These are phyloP conservation scores for Arabidopsis suecica DNA, from an alignment of 345 rosid species.

Conservation along the genomic window DNA sequence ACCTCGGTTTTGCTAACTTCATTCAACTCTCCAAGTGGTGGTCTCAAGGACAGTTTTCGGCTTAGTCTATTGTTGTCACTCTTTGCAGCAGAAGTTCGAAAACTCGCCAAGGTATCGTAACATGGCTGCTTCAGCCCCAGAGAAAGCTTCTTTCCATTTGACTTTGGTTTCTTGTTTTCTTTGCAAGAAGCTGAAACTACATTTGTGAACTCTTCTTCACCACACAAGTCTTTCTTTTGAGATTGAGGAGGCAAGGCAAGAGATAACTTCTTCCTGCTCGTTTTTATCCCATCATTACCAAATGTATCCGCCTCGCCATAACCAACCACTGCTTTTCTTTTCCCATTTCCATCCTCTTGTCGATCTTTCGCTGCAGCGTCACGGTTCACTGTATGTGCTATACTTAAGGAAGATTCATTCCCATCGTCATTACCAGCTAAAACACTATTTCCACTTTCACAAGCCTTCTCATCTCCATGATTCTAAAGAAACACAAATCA, in stretches of 20 bases:
- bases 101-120: conserved; percentile 39
- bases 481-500: conserved; percentile 45
- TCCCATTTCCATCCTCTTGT: conserved; percentile 38
- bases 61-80: conserved; percentile 24
- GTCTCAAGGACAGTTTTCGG: conserved; percentile 44
- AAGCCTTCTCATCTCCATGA: conserved; percentile 35
- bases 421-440: conserved; percentile 37
- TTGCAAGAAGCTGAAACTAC: conserved; percentile 28
- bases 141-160: conserved; percentile 54
- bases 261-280: conserved; percentile 50
- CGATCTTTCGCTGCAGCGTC: conserved; percentile 34
- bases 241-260: conserved; percentile 43
- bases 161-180: conserved; percentile 38
- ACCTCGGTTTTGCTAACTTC: conserved; percentile 26
- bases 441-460: conserved; percentile 40
- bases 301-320: conserved; percentile 21
- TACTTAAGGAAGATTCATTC: conserved; percentile 44
- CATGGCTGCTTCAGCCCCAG: conserved; percentile 47
- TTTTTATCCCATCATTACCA: conserved; percentile 8
- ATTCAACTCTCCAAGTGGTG: conserved; percentile 40
- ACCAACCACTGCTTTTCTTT: conserved; percentile 33
- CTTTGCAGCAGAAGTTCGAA: conserved; percentile 33
- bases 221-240: conserved; percentile 39
- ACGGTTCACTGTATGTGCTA: conserved; percentile 26
- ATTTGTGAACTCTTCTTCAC: conserved; percentile 23